A percentile compares a stretch with the other conserved stretches of the same genome.
These are phyloP conservation scores for Tephrocybe sp. DNA, from an alignment of 768 basidiomycete genomes.

Conservation along the genomic window DNA sequence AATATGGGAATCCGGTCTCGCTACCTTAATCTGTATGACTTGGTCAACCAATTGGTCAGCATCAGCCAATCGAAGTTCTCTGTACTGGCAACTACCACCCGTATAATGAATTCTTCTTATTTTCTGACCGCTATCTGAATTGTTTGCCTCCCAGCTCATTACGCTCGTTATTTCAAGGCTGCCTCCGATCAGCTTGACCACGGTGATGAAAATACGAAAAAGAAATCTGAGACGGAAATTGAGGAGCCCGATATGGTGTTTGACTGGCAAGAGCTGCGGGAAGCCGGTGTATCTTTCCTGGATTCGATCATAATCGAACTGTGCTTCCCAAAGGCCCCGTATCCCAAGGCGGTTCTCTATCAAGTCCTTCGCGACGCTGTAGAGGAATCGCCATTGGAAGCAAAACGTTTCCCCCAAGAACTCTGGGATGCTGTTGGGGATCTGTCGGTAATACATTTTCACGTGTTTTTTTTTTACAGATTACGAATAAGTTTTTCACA, in stretches of 20 bases:
- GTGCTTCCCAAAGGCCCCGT: conserved; percentile 69
- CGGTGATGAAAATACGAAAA: too few relatives aligned
- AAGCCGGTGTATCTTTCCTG: conserved; percentile 72
- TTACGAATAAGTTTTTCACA: too few relatives aligned
- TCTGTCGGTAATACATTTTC: conserved; percentile 71
- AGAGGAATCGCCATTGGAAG: conserved; percentile 71
- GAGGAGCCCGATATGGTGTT: conserved; percentile 60
- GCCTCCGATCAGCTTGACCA: conserved; percentile 28
- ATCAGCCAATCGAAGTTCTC: conserved; percentile 67
- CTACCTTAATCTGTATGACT: conserved; percentile 66
- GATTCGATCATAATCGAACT: conserved; percentile 85
- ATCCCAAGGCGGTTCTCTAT: conserved; percentile 66
- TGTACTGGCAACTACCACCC: conserved; percentile 65
- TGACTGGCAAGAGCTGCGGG: conserved; percentile 60
- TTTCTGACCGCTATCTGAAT: background rate
- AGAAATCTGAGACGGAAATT: conserved; percentile 10
- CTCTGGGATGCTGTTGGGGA: conserved; percentile 85
- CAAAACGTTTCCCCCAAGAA: conserved; percentile 73
- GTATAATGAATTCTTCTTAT: conserved; percentile 40
- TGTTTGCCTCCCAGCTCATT: conserved; percentile 53
- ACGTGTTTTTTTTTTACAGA: too few relatives aligned
- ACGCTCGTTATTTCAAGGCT: conserved; percentile 66
- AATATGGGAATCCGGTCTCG: conserved; percentile 50
- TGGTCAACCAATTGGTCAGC: conserved; percentile 58
- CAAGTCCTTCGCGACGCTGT: conserved; percentile 70